These are phyloP conservation scores for Miscanthus lutarioriparius DNA, from an alignment of 176 grass and related monocot genomes.

Conservation along the genomic window DNA sequence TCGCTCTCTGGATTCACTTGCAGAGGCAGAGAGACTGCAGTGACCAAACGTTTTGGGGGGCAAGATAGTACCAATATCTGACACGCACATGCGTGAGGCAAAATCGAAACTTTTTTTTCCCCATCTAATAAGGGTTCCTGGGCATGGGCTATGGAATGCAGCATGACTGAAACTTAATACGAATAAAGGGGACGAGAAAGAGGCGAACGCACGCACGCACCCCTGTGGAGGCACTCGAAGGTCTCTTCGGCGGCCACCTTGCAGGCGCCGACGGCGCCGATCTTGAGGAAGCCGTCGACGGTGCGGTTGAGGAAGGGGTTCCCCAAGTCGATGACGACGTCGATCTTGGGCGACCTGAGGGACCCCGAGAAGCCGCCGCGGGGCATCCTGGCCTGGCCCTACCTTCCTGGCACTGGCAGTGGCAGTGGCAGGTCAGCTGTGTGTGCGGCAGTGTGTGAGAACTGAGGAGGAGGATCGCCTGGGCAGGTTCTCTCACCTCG, in stretches of 20 bases:
- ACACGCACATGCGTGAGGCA: neutral
- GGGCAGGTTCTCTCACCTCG: neutral
- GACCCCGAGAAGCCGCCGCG: slow-evolving; percentile 38
- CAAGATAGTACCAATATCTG: neutral
- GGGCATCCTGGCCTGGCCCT: slow-evolving; percentile 42
- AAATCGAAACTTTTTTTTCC: neutral
- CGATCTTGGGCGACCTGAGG: slow-evolving; percentile 47
- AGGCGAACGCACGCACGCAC: neutral
- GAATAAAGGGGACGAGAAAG: neutral
- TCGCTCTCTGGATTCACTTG: neutral
- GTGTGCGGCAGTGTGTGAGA: neutral
- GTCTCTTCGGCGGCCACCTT: slow-evolving; percentile 82
- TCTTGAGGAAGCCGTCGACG: slow-evolving; percentile 93
- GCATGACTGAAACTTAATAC: neutral
- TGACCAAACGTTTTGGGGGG: neutral
- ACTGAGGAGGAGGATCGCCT: neutral
- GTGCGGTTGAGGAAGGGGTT: slow-evolving; percentile 86
- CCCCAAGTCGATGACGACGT: slow-evolving; percentile 66
- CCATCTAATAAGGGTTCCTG: neutral
- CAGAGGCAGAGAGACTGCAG: neutral
- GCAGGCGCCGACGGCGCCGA: slow-evolving; percentile 76
- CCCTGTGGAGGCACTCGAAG: slow-evolving; percentile 66
- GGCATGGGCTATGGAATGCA: neutral
- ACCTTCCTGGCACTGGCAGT: neutral
- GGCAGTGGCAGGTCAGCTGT: neutral